Evolutionary conservation across 2,329 filamentous ascomycete genomes (phyloP), one percentile per base, ranked within the genome.

Genomic region (Aspergillus aculeatus): DNA sequence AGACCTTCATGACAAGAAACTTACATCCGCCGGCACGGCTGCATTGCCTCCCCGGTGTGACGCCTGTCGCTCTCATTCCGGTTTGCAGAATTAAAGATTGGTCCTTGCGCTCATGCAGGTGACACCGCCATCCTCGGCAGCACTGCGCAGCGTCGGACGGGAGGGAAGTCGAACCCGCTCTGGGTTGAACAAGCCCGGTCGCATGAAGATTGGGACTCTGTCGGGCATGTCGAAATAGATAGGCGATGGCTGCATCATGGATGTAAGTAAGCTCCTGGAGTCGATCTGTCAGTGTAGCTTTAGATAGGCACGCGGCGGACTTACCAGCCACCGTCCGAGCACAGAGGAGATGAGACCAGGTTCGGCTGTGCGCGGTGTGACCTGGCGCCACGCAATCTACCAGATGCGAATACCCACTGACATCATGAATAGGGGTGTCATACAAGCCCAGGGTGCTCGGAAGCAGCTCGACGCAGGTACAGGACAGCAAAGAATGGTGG

Each of bases 91-190:
- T 66, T 65, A 68, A 60, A 63, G 59, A 64, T 66, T 69, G 67
- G 71, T 66, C 68, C 66, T 66, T 71, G 68, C 67, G 59, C 66
- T 51, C 19, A 50, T 53, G 51, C 31, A 63, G 50, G 68, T 70
- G 47, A 54, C 57, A 69, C 68, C 26, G 55, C 54, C 63, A 70
- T 69, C 64, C 65, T 69, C 70, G 66, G 68, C 47, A 65, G 60
- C 48, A 50, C 58, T 56, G 56, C 38, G 35, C 47, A 49, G 56
- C 50, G 55, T 56, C 41, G 49, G 59, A 62, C 60, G 50, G 35
- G 16, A 57, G 51, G 54, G 50, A 58, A 64, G 63, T 67, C 38
- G 59, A 55, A 56, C 67, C 64, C 16, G 50, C 49, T 47, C 26
- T 41, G 53, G 52, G 38, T 48, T 6, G 12, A 14, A 24, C 44